Evolutionary conservation across 495 filamentous ascomycete species (phyloP).

Genomic region (Xylaria sp.): DNA sequence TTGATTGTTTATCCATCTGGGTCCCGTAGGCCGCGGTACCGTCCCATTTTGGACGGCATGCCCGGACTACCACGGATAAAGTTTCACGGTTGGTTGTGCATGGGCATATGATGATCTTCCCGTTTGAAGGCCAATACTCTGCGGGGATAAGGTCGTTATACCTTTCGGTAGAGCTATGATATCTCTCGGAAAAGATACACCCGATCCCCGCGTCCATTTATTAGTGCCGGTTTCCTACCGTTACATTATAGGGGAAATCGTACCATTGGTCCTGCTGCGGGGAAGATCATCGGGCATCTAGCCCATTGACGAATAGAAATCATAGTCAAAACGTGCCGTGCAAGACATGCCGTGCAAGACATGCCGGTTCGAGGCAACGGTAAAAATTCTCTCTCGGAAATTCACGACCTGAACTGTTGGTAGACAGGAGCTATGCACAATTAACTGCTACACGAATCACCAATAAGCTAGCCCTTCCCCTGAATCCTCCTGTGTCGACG

Average conservation of each 20-base stretch:
- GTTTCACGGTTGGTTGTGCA: neutral
- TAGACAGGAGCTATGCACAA: neutral
- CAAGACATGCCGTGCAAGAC: too few relatives aligned
- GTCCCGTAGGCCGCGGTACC: neutral
- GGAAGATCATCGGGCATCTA: neutral
- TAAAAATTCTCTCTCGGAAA: neutral
- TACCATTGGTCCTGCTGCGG: neutral
- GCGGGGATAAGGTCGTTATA: constrained; percentile 3
- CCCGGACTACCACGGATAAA: neutral
- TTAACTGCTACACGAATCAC: too few relatives aligned
- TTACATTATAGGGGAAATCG: constrained; percentile 4
- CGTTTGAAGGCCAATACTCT: neutral
- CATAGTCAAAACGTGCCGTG: neutral
- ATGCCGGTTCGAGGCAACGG: too few relatives aligned
- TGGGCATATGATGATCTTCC: neutral
- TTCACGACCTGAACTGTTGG: neutral
- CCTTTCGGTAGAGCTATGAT: neutral
- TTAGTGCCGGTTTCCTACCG: neutral
- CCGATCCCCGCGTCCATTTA: too few relatives aligned
- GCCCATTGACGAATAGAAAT: neutral
- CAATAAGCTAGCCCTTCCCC: too few relatives aligned
- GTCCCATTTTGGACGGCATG: neutral
- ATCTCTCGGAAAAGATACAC: neutral
- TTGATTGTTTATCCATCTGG: neutral
- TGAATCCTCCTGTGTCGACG: too few relatives aligned